A percentile compares a stretch with the other conserved stretches of the same genome.
phyloP scores from a whole-genome alignment of 176 grass and related monocot genomes.

The Poa pratensis region DNA sequence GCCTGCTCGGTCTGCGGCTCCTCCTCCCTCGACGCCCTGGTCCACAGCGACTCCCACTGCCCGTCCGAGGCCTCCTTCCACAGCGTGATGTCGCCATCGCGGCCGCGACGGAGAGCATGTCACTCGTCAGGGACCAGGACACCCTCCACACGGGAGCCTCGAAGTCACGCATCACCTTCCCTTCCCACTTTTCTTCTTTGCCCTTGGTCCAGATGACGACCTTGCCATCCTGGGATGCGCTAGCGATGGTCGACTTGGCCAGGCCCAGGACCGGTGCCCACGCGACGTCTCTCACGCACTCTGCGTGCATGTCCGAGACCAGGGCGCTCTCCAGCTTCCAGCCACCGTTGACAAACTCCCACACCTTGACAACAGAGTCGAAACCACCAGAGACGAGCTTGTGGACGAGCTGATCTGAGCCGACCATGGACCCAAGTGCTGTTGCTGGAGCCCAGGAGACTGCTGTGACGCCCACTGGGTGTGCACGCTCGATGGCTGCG shows the following conservation, averaged over 20 bases:
- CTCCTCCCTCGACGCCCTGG: constrained; percentile 60
- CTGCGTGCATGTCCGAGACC: constrained; percentile 59
- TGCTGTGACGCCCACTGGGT: constrained; percentile 69
- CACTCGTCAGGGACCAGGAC: constrained; percentile 78
- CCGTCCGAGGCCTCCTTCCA: constrained; percentile 79
- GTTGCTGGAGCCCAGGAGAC: constrained; percentile 77
- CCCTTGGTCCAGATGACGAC: constrained; percentile 77
- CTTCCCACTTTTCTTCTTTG: constrained; percentile 62
- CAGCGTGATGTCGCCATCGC: constrained; percentile 64
- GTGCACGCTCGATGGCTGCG: constrained; percentile 61
- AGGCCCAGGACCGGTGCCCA: constrained; percentile 74
- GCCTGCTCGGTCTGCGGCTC: constrained; percentile 56
- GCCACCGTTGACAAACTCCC: constrained; percentile 59
- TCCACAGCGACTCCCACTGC: constrained; percentile 82
- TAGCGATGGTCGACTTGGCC: constrained; percentile 68
- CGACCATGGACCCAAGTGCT: constrained; percentile 59
- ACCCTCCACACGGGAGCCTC: constrained; percentile 71
- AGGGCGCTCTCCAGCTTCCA: constrained; percentile 64
- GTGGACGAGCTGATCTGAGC: constrained; percentile 58
- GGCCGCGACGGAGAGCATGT: constrained; percentile 68
- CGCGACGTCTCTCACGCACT: constrained; percentile 74
- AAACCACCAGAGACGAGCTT: constrained; percentile 82
- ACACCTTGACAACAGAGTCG: constrained; percentile 68
- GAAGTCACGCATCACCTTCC: constrained; percentile 70
- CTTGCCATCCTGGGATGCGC: constrained; percentile 67